Conservation (phyloP, 1,284 basidiomycete species). For the Tilletiopsis washingtonensis region DNA sequence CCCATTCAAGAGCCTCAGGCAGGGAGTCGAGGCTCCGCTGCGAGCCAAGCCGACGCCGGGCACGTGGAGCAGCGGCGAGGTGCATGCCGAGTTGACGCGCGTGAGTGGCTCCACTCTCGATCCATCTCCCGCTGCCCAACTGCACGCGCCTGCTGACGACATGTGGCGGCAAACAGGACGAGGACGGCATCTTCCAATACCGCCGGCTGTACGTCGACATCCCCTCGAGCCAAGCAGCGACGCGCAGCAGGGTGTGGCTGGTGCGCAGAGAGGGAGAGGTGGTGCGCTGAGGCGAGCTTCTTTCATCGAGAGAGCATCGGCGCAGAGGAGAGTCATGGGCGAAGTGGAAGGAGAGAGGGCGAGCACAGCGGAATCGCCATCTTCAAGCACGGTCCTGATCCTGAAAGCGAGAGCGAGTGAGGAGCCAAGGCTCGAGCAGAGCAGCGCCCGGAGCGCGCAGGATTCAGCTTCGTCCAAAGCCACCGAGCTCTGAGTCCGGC, state of each 20-base stretch:
- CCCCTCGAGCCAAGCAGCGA: slow-evolving; percentile 22
- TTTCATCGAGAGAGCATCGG: background rate
- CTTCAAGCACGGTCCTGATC: too few species aligned
- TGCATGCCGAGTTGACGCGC: too few species aligned
- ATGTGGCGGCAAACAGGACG: slow-evolving; percentile 12
- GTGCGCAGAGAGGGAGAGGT: slow-evolving; percentile 23
- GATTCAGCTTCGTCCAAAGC: too few species aligned
- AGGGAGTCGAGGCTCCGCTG: background rate
- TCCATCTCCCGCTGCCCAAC: background rate
- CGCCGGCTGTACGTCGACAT: slow-evolving; percentile 31
- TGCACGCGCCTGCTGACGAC: background rate
- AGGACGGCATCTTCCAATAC: slow-evolving; percentile 32
- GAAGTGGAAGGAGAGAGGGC: too few species aligned
- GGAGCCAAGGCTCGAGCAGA: too few species aligned
- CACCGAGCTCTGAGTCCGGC: too few species aligned
- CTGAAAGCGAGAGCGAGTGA: too few species aligned
- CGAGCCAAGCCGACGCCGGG: background rate
- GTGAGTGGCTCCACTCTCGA: background rate
- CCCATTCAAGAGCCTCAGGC: too few species aligned
- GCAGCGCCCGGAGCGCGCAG: too few species aligned
- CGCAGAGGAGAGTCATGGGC: too few species aligned
- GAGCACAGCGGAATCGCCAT: too few species aligned
- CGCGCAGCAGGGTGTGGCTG: slow-evolving; percentile 27
- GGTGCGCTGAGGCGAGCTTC: slow-evolving; percentile 9
- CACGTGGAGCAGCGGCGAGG: too few species aligned